phyloP scores from a whole-genome alignment of 2,329 filamentous ascomycete genomes.

The Beauveria bassiana region DNA sequence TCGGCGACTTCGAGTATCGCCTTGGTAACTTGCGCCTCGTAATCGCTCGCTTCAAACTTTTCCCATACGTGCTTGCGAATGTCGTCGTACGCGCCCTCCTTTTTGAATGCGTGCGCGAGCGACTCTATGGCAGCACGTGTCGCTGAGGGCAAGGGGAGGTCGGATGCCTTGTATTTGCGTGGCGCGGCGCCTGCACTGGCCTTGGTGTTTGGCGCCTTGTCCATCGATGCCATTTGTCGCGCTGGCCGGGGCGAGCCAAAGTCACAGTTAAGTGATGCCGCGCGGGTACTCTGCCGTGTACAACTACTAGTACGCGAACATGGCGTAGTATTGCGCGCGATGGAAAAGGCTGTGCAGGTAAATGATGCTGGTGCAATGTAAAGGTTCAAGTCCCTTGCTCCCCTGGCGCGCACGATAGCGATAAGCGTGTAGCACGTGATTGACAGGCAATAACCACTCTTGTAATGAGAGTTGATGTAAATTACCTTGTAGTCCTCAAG shows the following conservation, averaged over 20 bases:
- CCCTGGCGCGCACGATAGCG: neutral
- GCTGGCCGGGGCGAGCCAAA: neutral
- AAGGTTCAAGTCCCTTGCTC: neutral
- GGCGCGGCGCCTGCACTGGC: conserved; percentile 8
- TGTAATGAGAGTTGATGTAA: too few relatives aligned
- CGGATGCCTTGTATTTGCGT: conserved; percentile 61
- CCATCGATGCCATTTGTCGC: neutral
- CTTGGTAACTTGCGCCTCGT: conserved; percentile 58
- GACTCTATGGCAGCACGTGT: conserved; percentile 67
- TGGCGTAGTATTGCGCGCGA: neutral
- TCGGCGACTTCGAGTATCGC: conserved; percentile 63
- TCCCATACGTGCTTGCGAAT: conserved; percentile 72
- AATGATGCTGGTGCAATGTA: neutral
- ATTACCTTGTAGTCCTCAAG: too few relatives aligned
- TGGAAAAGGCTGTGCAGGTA: neutral
- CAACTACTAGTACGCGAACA: neutral
- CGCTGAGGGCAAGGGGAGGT: conserved; percentile 65
- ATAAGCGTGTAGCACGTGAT: neutral
- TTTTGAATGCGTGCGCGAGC: conserved; percentile 75
- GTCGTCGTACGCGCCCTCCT: conserved; percentile 74
- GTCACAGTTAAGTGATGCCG: neutral
- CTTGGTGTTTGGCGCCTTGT: neutral
- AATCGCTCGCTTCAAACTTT: conserved; percentile 63
- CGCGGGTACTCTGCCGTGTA: neutral
- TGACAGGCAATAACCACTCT: neutral